Base-by-base conservation (phyloP, 352 stramenopile genomes). In the Globisporangium apiculatum region DNA sequence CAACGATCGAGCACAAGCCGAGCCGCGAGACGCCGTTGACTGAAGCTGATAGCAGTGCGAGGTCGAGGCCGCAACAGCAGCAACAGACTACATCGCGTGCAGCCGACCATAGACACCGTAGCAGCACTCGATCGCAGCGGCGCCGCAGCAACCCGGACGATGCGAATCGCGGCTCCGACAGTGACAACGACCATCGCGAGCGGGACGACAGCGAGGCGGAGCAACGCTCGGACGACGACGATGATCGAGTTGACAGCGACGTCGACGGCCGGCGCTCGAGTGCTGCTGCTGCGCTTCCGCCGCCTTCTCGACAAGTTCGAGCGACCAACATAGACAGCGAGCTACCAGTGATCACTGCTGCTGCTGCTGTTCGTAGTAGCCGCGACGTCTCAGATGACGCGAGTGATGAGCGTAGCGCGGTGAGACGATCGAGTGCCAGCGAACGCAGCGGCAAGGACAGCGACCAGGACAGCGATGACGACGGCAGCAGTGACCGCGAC, bases 171-270 rank as follows among this genome's bases (percentile, higher is more conserved):
- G 40, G 11, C 15, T 51, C 37, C 7, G 49, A 75, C 35, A 61
- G 64, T n/a, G 68, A 68, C 8, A 75, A 62, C 40, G 66, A 75
- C 51, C 60, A 78, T 24, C 61, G 68, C 35, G 8, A 17, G 37
- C 49, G 49, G 69, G 62, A 50, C 47, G 49, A 57, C 65, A 61
- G 0, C 53, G 64, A 24, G 18, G 18, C 18, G 18, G 18, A 24
- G 18, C 18, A 24, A 24, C 18, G 18, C 18, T 24, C 18, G 18
- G 18, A 24, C 18, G 18, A 24, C 18, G 18, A 24, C 18, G 18
- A 24, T 24, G 18, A 24, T 24, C 18, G 18, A 24, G 18, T 24
- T 24, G 18, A 24, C 18, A 24, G 18, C 18, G 18, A 24, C 18
- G 18, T 24, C 1, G 36, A 31, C 7, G 37, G 49, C 3, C 37